Percentiles rank a stretch among this genome's conserved stretches.
These are phyloP conservation scores for Neonectria faginata DNA, from an alignment of 2,329 filamentous ascomycete species.

Conservation along the genomic window DNA sequence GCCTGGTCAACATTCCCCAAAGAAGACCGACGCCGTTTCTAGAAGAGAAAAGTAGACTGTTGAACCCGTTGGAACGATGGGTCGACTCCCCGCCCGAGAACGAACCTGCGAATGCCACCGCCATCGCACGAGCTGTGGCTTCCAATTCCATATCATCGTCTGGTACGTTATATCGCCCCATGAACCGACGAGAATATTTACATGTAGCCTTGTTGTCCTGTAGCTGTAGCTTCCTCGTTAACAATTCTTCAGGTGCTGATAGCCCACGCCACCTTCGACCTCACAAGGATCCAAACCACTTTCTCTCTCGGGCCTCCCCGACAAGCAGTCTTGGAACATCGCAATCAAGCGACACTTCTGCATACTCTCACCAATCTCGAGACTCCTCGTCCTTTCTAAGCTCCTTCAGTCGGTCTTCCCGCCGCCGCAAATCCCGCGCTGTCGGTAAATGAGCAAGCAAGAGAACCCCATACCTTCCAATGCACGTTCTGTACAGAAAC, in stretches of 20 bases:
- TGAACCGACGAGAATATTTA: not conserved
- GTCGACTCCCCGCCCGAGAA: conserved; percentile 46
- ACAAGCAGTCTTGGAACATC: conserved; percentile 39
- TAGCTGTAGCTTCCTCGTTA: not conserved
- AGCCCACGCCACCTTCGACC: conserved; percentile 4
- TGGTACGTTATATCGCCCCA: not conserved
- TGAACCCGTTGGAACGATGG: conserved; percentile 44
- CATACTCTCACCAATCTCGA: conserved; percentile 25
- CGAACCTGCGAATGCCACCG: conserved; percentile 44
- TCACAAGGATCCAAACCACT: conserved; percentile 5
- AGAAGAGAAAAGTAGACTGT: not conserved
- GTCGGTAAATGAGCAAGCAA: not conserved
- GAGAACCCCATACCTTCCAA: conserved; percentile 43
- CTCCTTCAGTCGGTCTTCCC: not conserved
- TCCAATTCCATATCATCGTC: conserved; percentile 1
- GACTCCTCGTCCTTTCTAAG: conserved; percentile 3
- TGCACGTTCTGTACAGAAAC: conserved; percentile 59
- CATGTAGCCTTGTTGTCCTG: not conserved
- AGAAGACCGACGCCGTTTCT: conserved; percentile 12
- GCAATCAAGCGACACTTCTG: conserved; percentile 26
- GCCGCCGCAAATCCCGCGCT: conserved; percentile 10
- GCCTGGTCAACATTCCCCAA: conserved; percentile 14
- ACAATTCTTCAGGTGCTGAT: not conserved
- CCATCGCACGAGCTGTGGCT: conserved; percentile 42
- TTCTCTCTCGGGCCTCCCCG: conserved; percentile 32